Evolutionary conservation across 176 grass and related monocot genomes (phyloP), one percentile per base, ranked within the genome.

Genomic region (Aegilops umbellulata): DNA sequence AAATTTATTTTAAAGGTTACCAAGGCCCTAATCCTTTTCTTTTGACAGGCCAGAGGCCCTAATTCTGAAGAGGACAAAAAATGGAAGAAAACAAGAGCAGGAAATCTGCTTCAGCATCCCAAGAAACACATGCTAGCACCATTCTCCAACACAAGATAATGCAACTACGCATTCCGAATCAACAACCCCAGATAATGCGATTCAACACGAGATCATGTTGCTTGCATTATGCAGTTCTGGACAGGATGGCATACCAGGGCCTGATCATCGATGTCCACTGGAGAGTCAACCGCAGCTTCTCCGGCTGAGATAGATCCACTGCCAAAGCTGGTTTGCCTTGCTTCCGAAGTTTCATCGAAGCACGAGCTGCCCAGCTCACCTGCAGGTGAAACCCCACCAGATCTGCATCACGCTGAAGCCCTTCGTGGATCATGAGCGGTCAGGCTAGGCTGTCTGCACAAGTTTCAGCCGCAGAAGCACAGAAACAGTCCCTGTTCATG

Each of bases 391-490:
- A 29, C 8, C 24, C 17, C 77, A 69, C 27, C 77, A 70, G 81
- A 91, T 91, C 89, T 81, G 76, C 84, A 80, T 80, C 85, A 29
- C 66, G 76, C 60, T 22, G 68, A 80, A 76, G 1, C 63, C 47
- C 17, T 86, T 27, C 7, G 26, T 15, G 20, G 4, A 65, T 77
- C 77, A 81, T 42, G 81, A 87, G 66, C 6, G 64, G 57, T 32
- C 30, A 78, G 25, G 38, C 14, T 77, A 77, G 24, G 38, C 22
- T 71, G 78, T 10, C 88, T 26, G 79, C 74, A 65, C 73, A 83
- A 44, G 79, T 25, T 77, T 64, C 58, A 47, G 20, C 64, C 15
- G 62, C 30, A 76, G 14, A 38, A 4, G n/a, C 62, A 79, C 62
- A 78, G 1, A 60, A 53, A 57, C 32, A 29, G 3, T 53, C 23